These are phyloP conservation scores for Phytophthora hybrid DNA, from an alignment of 352 stramenopile species.

Conservation along the genomic window DNA sequence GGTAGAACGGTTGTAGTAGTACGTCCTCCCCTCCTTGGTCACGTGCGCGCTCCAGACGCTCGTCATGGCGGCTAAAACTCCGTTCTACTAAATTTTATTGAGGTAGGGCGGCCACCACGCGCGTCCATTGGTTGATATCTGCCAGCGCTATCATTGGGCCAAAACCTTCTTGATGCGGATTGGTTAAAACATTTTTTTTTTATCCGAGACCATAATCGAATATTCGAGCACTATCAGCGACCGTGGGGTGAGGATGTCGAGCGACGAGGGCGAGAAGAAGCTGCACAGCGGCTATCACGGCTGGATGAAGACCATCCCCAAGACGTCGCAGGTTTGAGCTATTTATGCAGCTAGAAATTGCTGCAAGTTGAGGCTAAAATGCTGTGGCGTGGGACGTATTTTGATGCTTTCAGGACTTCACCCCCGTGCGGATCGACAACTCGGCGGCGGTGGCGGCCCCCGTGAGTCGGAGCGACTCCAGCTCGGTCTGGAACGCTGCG, in stretches of 20 bases:
- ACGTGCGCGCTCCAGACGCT: constrained; percentile 85
- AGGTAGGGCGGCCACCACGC: not conserved
- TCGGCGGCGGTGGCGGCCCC: constrained; percentile 20
- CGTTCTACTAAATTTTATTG: too few species aligned
- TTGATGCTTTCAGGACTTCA: constrained; percentile 69
- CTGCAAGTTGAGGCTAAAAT: not conserved
- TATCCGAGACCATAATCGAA: constrained; percentile 26
- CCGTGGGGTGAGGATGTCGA: constrained; percentile 40
- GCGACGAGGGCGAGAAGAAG: constrained; percentile 71
- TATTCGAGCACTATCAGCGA: constrained; percentile 26
- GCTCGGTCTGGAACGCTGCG: constrained; percentile 84
- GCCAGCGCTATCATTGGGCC: not conserved
- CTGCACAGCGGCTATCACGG: constrained; percentile 87
- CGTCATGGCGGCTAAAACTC: constrained; percentile 27
- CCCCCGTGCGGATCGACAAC: constrained; percentile 73
- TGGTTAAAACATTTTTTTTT: constrained; percentile 16
- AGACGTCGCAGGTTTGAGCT: constrained; percentile 67
- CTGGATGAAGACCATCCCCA: constrained; percentile 90
- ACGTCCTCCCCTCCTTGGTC: constrained; percentile 86
- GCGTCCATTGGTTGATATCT: constrained; percentile 19
- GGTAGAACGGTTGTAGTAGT: constrained; percentile 90
- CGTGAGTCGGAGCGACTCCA: constrained; percentile 41
- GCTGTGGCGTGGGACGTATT: not conserved
- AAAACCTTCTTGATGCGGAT: not conserved
- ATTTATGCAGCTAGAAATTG: constrained; percentile 4